These are phyloP conservation scores for Smittium culicis DNA, from an alignment of 371 early-diverging fungal species.

Conservation along the genomic window DNA sequence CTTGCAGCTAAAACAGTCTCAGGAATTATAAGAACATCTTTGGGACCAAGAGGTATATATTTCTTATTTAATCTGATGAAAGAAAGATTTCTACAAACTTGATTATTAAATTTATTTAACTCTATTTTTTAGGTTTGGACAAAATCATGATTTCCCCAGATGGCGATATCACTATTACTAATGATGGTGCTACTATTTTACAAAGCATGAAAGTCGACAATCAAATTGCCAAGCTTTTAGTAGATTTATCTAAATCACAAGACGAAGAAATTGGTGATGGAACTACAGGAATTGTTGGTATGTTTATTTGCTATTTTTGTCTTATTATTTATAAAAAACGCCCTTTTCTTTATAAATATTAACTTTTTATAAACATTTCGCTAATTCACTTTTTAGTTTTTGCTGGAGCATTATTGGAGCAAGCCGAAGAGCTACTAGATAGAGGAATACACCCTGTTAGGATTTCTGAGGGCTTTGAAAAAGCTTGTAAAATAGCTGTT, in stretches of 20 bases:
- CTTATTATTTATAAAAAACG: too few species aligned
- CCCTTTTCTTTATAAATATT: background rate
- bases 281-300: conserved; percentile 94
- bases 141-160: conserved; percentile 98
- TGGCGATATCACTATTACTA: conserved; percentile 98
- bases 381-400: conserved; percentile 43
- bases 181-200: conserved; percentile 99
- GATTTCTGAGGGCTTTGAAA: conserved; percentile 97
- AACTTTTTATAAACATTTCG: background rate
- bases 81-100: background rate
- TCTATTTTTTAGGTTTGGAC: conserved; percentile 75
- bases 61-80: background rate
- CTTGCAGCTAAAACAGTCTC: conserved; percentile 94
- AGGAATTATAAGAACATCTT: conserved; percentile 89
- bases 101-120: too few species aligned
- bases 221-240: conserved; percentile 96
- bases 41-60: conserved; percentile 93
- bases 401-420: conserved; percentile 95
- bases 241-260: conserved; percentile 95
- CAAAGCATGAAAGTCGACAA: conserved; percentile 98
- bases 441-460: conserved; percentile 99
- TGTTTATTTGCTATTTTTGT: too few species aligned
- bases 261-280: conserved; percentile 99
- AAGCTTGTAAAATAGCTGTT: conserved; percentile 87
- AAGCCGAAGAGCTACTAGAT: conserved; percentile 90